Evolutionary conservation across 352 stramenopile genomes (phyloP), one percentile per base, ranked within the genome.

Genomic region (Blastocystis sp.): DNA sequence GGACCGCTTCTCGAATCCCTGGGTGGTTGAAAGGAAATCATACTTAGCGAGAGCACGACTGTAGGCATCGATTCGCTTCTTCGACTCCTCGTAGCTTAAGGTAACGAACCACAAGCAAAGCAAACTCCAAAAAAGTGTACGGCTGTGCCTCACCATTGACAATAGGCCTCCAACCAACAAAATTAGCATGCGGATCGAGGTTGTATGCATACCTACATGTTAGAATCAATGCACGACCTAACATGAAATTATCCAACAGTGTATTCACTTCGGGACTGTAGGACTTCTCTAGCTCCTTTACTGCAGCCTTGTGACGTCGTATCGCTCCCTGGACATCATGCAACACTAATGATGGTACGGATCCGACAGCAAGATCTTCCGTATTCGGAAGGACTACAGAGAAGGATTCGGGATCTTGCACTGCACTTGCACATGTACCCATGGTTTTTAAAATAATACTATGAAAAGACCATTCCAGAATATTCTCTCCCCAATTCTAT

Each of bases 111-210:
- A 63, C 9, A 1, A 63, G n/a, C 41, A 9, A 41, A 9, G 2
- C 34, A 7, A 41, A 81, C 70, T 39, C 65, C 6, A 62, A 81
- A 47, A 81, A 81, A 41, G 41, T 63, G 43, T 81, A 81, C n/a
- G 70, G 45, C n/a, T 81, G 70, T 5, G 70, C 70, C 37, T 64
- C 70, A 30, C 70, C 70, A 41, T 81, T 64, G 11, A 81, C 70
- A 13, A 81, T 81, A n/a, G 70, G 70, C 65, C 70, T 81, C 70
- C 70, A 81, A 24, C 70, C 70, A 1, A 81, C 70, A 47, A 81
- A 81, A 54, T 81, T 81, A 11, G 70, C 70, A 6, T 81, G 16
- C 34, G 70, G 70, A 20, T 65, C 50, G n/a, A 81, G 20, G 11
- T 81, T 39, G 43, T 81, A 54, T 30, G 70, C 70, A 41, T 81